Evolutionary conservation across 2,329 filamentous ascomycete genomes (phyloP).

Genomic region (Hymenoscyphus infarciens): DNA sequence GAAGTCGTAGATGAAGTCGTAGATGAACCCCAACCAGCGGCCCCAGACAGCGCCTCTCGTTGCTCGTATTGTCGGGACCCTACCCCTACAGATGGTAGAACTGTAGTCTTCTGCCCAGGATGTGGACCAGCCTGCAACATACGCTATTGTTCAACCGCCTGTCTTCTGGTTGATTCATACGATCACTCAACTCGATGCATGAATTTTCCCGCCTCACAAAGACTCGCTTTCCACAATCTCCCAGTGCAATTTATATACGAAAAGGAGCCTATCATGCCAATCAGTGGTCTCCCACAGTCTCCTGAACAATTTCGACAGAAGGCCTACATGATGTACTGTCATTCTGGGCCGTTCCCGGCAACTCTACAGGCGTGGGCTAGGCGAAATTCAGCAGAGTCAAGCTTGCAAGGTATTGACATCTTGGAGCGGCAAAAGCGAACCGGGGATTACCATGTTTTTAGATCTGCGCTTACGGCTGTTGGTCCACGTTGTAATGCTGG

Average conservation of each 20-base stretch:
- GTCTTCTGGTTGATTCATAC: constrained; percentile 26
- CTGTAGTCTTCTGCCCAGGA: constrained; percentile 25
- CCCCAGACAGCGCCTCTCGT: background rate
- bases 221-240: background rate
- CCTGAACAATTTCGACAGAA: constrained; percentile 27
- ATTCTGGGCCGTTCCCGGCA: constrained; percentile 24
- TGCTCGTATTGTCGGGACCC: constrained; percentile 17
- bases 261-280: constrained; percentile 11
- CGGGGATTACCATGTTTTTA: constrained; percentile 31
- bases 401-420: constrained; percentile 8
- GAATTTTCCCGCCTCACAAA: constrained; percentile 12
- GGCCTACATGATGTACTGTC: constrained; percentile 27
- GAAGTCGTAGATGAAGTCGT: background rate
- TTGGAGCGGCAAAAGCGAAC: constrained; percentile 17
- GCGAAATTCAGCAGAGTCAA: constrained; percentile 8
- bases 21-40: background rate
- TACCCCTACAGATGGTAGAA: constrained; percentile 10
- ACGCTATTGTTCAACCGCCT: constrained; percentile 30
- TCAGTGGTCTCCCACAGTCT: constrained; percentile 4
- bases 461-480: constrained; percentile 17
- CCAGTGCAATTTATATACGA: constrained; percentile 14
- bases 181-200: constrained; percentile 22
- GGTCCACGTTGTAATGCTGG: constrained; percentile 14
- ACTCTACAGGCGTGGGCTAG: constrained; percentile 23
- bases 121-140: constrained; percentile 22